Evolutionary conservation across 768 basidiomycete species (phyloP), one percentile per base, ranked within the genome.

Genomic region (Galerina sulciceps): DNA sequence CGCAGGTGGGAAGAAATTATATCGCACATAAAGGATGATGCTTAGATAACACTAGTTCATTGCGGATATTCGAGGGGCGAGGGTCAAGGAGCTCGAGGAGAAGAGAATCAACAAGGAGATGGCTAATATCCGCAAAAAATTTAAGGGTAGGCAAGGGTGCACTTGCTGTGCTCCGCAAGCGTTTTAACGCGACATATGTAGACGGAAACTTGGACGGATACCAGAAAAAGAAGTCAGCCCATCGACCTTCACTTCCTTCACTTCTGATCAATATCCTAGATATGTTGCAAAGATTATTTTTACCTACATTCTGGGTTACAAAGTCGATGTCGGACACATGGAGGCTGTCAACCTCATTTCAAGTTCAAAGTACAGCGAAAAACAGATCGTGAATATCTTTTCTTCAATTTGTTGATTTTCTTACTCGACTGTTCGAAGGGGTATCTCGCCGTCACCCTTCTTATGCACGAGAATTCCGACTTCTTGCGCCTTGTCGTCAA

Each of bases 31-130:
- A 14, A 20, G 8, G 45, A 18, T 36, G 22, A 41, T 45, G 50
- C 64, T 70, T 44, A 72, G 41, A 17, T 35, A 45, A 56, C 23
- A 18, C 49, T 55, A 97, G 95, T 97, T 99, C 83, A 99, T 99
- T 73, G 96, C 96, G 72, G 97, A 99, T 75, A 93, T 99, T 69
- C 91, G 97, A 56, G 95, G 97, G 49, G 96, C 96, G 49, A 82
- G 96, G 57, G 96, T 99, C 18, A 87, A 96, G 54, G 97, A 99
- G 73, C 78, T 99, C 52, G 97, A 99, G 71, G 96, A 99, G 82
- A 99, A 98, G 77, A 81, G 97, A 55, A 97, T 99, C 66, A 99
- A 99, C 79, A 96, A 98, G 75, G 97, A 99, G 78, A 99, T 99
- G 97, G 97, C 97, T 0, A 98, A 99, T 68, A 99, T 99, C 62